A percentile compares a stretch with the other conserved stretches of the same genome.
Conservation (phyloP, 2,329 filamentous ascomycete genomes). For the Penicillium oxalicum region DNA sequence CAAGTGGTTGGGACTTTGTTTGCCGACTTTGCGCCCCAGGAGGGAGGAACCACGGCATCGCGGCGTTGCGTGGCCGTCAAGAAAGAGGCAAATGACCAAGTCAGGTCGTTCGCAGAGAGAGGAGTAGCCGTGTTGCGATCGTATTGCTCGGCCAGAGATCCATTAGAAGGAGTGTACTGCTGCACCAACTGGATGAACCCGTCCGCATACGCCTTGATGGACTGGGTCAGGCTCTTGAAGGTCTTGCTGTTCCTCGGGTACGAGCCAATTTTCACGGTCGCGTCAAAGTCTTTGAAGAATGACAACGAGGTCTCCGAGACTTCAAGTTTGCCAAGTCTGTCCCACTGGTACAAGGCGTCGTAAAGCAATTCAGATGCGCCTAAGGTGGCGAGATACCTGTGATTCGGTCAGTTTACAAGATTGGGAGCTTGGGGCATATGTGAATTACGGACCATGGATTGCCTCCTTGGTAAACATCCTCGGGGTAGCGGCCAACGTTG, state of each 20-base stretch:
- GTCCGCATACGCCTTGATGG: conserved; percentile 43
- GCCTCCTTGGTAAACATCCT: conserved; percentile 1
- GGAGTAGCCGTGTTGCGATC: conserved; percentile 17
- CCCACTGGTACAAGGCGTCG: conserved; percentile 65
- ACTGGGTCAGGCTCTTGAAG: neutral
- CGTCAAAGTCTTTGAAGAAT: conserved; percentile 57
- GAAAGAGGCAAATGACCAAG: conserved; percentile 21
- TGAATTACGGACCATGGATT: conserved; percentile 1
- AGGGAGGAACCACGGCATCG: conserved; percentile 11
- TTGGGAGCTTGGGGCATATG: neutral
- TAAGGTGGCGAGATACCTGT: conserved; percentile 45
- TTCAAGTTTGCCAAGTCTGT: conserved; percentile 54
- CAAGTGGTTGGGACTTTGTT: conserved; percentile 3
- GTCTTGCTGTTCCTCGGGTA: neutral
- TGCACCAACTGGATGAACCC: conserved; percentile 44
- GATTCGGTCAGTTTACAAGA: neutral
- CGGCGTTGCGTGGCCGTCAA: conserved; percentile 14
- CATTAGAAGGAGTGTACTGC: conserved; percentile 16
- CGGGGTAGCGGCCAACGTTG: conserved; percentile 1
- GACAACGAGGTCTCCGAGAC: conserved; percentile 58
- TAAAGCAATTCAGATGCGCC: conserved; percentile 74
- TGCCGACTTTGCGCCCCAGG: conserved; percentile 14
- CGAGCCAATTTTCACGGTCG: neutral
- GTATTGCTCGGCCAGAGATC: conserved; percentile 34
- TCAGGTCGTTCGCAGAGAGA: conserved; percentile 14